Conservation (phyloP, 2,329 filamentous ascomycete genomes). For the Pseudocercospora vitis region DNA sequence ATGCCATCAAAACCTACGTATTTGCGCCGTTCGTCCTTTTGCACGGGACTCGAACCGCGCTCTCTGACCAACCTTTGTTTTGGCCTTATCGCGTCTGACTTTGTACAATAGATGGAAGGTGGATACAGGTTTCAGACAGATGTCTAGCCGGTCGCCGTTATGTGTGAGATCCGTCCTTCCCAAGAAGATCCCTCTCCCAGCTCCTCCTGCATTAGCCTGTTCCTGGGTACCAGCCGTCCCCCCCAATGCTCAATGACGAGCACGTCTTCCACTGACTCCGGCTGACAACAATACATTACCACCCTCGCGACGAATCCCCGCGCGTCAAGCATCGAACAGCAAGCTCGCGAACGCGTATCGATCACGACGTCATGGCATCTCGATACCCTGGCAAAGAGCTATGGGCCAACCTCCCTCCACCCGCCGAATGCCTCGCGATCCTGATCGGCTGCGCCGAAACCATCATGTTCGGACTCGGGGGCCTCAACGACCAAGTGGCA, state of each 20-base stretch:
- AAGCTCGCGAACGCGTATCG: neutral
- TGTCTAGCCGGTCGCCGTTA: no score
- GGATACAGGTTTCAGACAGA: neutral
- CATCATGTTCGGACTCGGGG: constrained; percentile 38
- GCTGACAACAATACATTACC: no score
- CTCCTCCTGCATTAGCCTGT: constrained; percentile 1
- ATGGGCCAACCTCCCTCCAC: constrained; percentile 35
- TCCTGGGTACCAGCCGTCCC: neutral
- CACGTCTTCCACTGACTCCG: no score
- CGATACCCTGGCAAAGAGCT: constrained; percentile 16
- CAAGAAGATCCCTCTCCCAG: neutral
- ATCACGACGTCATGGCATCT: constrained; percentile 23
- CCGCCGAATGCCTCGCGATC: constrained; percentile 40
- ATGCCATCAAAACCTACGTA: neutral
- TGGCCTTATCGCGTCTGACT: neutral
- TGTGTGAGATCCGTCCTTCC: neutral
- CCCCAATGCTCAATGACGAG: constrained; percentile 1
- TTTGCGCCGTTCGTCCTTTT: neutral
- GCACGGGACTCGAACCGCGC: neutral
- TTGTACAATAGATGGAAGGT: neutral
- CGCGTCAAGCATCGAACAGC: no score
- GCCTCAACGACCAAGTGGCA: constrained; percentile 36
- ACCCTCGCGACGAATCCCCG: no score
- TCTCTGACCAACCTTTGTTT: neutral
- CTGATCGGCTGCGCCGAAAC: constrained; percentile 37